A percentile compares a stretch with the other conserved stretches of the same genome.
Evolutionary conservation across 2,329 filamentous ascomycete species (phyloP).

Genomic region (Clonostachys rosea): DNA sequence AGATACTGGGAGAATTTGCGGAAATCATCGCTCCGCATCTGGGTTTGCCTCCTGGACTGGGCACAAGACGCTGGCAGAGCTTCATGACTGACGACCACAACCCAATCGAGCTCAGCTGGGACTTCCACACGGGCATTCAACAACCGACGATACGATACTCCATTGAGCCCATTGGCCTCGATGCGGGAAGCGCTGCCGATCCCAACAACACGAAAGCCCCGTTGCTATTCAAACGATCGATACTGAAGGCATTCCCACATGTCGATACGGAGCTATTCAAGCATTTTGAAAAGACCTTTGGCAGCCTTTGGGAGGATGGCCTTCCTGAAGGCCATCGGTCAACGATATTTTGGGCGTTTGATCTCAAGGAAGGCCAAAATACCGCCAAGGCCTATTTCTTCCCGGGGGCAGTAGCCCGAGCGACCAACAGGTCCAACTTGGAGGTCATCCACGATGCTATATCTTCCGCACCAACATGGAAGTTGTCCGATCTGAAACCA

Average conservation of each 20-base stretch:
- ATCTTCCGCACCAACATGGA: slow-evolving; percentile 5
- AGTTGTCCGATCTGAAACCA: fast-evolving
- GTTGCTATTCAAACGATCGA: background rate
- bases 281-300: slow-evolving; percentile 4
- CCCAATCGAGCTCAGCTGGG: slow-evolving; percentile 31
- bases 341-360: slow-evolving; percentile 16
- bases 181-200: slow-evolving; percentile 16
- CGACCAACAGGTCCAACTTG: slow-evolving; percentile 1
- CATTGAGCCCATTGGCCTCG: slow-evolving; percentile 20
- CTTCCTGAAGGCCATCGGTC: slow-evolving; percentile 5
- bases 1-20: background rate
- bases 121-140: slow-evolving; percentile 11
- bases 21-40: background rate
- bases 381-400: slow-evolving; percentile 17
- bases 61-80: slow-evolving; percentile 17
- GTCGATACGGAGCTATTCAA: slow-evolving; percentile 9
- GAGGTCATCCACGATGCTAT: slow-evolving; percentile 11
- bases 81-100: slow-evolving; percentile 32
- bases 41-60: background rate
- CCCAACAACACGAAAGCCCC: slow-evolving; percentile 11
- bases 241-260: slow-evolving; percentile 3
- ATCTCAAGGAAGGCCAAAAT: slow-evolving; percentile 9
- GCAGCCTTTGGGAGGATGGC: background rate
- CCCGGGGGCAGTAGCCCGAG: slow-evolving; percentile 10
- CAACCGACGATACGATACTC: slow-evolving; percentile 20